Evolutionary conservation across 2,329 filamentous ascomycete species (phyloP).

Genomic region (Aspergillus sp.): DNA sequence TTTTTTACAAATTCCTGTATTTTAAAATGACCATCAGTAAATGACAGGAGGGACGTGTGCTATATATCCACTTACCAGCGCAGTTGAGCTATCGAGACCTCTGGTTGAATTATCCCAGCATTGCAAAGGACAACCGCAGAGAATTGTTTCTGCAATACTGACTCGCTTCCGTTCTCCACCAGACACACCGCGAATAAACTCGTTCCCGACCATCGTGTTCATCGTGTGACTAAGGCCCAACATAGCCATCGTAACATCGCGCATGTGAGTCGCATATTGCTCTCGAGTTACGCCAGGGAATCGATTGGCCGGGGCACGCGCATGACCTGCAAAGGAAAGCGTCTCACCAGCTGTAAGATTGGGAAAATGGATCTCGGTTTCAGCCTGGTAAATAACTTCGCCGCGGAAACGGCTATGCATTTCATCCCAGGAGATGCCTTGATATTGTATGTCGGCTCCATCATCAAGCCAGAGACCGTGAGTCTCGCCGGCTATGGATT

Average conservation of each 20-base stretch:
- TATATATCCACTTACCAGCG: slow-evolving; percentile 31
- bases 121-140: slow-evolving; percentile 47
- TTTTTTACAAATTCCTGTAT: slow-evolving; percentile 51
- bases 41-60: neutral
- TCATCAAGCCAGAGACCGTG: slow-evolving; percentile 75
- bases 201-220: slow-evolving; percentile 48
- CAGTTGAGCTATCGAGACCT: slow-evolving; percentile 54
- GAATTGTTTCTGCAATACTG: slow-evolving; percentile 54
- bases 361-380: slow-evolving; percentile 79
- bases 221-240: slow-evolving; percentile 56
- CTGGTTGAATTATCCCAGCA: slow-evolving; percentile 50
- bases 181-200: slow-evolving; percentile 60
- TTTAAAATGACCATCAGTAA: neutral
- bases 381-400: slow-evolving; percentile 81
- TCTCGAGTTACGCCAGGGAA: slow-evolving; percentile 42
- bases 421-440: slow-evolving; percentile 62
- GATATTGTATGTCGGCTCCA: slow-evolving; percentile 76
- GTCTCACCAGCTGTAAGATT: slow-evolving; percentile 75
- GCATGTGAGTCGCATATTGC: slow-evolving; percentile 48
- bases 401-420: slow-evolving; percentile 79
- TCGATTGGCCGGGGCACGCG: slow-evolving; percentile 49
- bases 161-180: slow-evolving; percentile 62
- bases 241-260: slow-evolving; percentile 54
- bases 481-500: slow-evolving; percentile 79
- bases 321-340: slow-evolving; percentile 70